phyloP scores from a whole-genome alignment of 2,329 filamentous ascomycete genomes.

The Fusarium oxysporum region DNA sequence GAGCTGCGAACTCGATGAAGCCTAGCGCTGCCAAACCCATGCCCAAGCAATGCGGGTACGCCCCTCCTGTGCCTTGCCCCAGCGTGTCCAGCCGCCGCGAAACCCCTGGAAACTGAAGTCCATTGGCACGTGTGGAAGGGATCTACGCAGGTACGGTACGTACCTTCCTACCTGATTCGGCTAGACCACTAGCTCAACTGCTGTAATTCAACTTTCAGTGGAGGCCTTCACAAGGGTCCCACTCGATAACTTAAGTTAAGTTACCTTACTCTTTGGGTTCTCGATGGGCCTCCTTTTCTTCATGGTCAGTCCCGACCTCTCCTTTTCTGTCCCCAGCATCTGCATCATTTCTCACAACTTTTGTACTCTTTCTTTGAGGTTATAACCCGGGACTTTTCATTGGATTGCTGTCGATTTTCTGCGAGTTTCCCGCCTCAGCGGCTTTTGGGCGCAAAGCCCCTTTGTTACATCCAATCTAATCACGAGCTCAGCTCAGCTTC shows the following conservation, averaged over 20 bases:
- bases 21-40: conserved; percentile 28
- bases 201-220: conserved; percentile 38
- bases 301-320: conserved; percentile 38
- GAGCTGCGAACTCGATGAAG: conserved; percentile 2
- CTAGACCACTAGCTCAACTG: conserved; percentile 20
- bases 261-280: conserved; percentile 12
- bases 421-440: conserved; percentile 9
- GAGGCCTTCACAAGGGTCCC: conserved; percentile 37
- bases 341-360: conserved; percentile 13
- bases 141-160: conserved; percentile 26
- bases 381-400: neutral
- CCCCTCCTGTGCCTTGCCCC: conserved; percentile 29
- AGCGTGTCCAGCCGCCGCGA: conserved; percentile 21
- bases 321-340: conserved; percentile 26
- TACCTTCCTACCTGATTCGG: conserved; percentile 21
- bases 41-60: conserved; percentile 30
- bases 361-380: neutral
- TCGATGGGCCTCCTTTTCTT: conserved; percentile 46
- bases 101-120: conserved; percentile 6
- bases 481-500: conserved; percentile 13
- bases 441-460: conserved; percentile 27
- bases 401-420: conserved; percentile 15
- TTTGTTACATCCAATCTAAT: conserved; percentile 33
- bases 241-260: conserved; percentile 23
- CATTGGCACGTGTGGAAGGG: conserved; percentile 7